Evolutionary conservation across 352 stramenopile species (phyloP), one percentile per base, ranked within the genome.

Genomic region (Blastocystis sp.): DNA sequence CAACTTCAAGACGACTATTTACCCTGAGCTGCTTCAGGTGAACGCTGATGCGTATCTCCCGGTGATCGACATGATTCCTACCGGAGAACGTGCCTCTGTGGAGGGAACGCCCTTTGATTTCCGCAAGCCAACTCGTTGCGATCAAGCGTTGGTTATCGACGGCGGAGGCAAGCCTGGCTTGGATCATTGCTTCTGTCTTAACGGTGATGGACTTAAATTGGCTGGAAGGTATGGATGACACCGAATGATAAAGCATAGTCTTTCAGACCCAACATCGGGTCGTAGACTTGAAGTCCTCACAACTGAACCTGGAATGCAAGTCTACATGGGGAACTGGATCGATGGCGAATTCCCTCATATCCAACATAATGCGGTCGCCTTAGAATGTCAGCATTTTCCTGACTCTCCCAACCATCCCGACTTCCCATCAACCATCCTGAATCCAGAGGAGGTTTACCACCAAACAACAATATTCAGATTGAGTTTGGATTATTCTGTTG

Each of bases 241-340:
- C 1, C 73, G 20, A n/a, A 2, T n/a, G 50, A 59, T 59, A n/a
- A 13, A n/a, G 20, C 1, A 29, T 23, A 79, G 18, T 37, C 43
- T 90, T 7, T 59, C 29, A 43, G 54, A 69, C 39, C 15, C 8
- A 0, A 34, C n/a, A n/a, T 59, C 50, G 6, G 90, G 88, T 7
- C 37, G 89, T 15, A 9, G 43, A 18, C 50, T 91, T 34, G 47
- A 62, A 26, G 62, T 91, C 3, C 62, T 39, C 1, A 90, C 89
- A 39, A 91, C 55, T n/a, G 63, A 91, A 66, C 89, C 89, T 29
- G 90, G 89, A 63, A 66, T 91, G 43, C 90, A 91, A 41, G 43
- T 91, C 7, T 91, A 91, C 43, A 91, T 90, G 63, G 88, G 50
- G 9, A 91, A 91, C 70, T 91, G 62, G 45, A 64, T 91, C 8